Evolutionary conservation across 2,329 filamentous ascomycete species (phyloP), one percentile per base, ranked within the genome.

Genomic region (Thielaviopsis populi): DNA sequence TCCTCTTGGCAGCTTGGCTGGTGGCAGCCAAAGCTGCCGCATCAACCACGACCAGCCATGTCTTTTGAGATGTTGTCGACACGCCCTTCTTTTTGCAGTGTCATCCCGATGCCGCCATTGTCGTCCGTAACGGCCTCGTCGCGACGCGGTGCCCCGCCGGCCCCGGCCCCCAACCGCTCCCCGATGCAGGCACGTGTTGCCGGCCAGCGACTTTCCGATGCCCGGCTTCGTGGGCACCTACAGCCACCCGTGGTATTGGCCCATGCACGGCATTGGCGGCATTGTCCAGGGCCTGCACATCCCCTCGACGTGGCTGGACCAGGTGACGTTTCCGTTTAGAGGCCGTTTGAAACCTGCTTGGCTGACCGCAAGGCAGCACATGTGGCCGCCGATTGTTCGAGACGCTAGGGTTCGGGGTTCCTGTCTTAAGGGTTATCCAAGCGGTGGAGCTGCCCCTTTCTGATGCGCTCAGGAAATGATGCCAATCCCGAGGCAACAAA

Each of bases 161-260:
- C 27, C 27, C 61, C 56, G 2, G 15, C 33, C n/a, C 37, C 8
- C 24, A 19, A 17, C 40, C 61, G 37, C 33, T 63, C 19, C 61
- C 61, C 15, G 46, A 33, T 30, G n/a, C 61, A 8, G 22, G 50
- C 70, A 69, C 41, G 68, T 67, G 30, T 73, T 81, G 2, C 59
- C 68, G 1, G 72, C 70, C 7, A 76, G 75, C 46, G 72, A 81
- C 56, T 83, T 85, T 68, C 71, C 84, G 59, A 78, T 83, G 64
- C 82, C 83, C 0, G 81, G 82, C 53, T 80, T 84, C 68, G 74
- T 87, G 62, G 84, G 87, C 73, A 86, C 83, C 1, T 85, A 87
- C 71, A 85, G 85, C 66, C 85, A 88, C 69, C 84, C 85, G 0
- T 84, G 84, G 46, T 78, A 82, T 68, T 80, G 76, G 75, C 72